Evolutionary conservation across 208 protist genomes (phyloP).

Genomic region (Leishmania tarentolae): DNA sequence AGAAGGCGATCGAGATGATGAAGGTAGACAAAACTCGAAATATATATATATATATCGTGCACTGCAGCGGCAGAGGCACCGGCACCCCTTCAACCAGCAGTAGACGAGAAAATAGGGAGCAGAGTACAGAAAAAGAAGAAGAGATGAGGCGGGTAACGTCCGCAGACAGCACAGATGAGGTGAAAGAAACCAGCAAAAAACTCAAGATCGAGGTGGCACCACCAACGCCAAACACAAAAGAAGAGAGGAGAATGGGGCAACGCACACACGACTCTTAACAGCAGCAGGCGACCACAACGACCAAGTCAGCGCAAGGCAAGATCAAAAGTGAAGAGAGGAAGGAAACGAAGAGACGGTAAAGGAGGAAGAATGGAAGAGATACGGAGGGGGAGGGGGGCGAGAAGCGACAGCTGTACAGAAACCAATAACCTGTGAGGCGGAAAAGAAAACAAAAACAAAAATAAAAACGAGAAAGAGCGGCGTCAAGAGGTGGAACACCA

Average conservation of each 20-base stretch:
- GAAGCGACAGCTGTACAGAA: not conserved
- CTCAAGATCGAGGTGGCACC: too few relatives aligned
- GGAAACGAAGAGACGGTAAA: conserved; percentile 1
- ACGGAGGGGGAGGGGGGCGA: not conserved
- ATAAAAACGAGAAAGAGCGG: too few relatives aligned
- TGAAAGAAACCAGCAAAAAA: not conserved
- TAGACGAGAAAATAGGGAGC: not conserved
- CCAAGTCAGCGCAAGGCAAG: too few relatives aligned
- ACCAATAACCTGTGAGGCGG: not conserved
- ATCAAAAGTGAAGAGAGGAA: not conserved
- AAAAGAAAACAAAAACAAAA: not conserved
- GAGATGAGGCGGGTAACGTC: not conserved
- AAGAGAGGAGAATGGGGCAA: too few relatives aligned
- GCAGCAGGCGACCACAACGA: too few relatives aligned
- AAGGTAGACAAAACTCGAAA: not conserved
- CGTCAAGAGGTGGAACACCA: too few relatives aligned
- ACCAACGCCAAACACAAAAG: too few relatives aligned
- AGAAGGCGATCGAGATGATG: not conserved
- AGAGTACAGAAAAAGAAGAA: not conserved
- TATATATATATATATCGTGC: too few relatives aligned
- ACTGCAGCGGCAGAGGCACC: not conserved
- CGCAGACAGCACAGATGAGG: not conserved
- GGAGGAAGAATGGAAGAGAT: conserved; percentile 1
- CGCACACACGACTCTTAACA: conserved; percentile 9
- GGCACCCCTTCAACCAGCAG: not conserved